Conservation (phyloP, 306 rosid species). For the Gynostemma pentaphyllum region DNA sequence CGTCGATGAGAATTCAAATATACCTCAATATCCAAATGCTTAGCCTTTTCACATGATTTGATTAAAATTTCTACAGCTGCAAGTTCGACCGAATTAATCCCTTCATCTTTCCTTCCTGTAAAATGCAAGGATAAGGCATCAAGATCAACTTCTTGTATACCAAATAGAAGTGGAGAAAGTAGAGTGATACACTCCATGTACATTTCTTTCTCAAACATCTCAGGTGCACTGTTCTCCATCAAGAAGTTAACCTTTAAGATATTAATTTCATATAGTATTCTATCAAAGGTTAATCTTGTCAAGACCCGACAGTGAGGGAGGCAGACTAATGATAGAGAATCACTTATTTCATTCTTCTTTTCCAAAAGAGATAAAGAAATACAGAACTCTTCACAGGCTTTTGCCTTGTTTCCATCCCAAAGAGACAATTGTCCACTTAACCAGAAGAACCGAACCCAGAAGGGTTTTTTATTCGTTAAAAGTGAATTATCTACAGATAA, state of each 20-base stretch:
- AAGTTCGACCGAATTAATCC: slow-evolving; percentile 51
- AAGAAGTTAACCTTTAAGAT: slow-evolving; percentile 69
- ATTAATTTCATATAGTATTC: slow-evolving; percentile 72
- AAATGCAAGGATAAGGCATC: slow-evolving; percentile 45
- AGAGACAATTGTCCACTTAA: slow-evolving; percentile 78
- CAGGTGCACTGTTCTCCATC: slow-evolving; percentile 65
- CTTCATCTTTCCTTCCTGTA: slow-evolving; percentile 45
- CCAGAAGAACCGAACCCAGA: slow-evolving; percentile 92
- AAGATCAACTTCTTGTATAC: slow-evolving; percentile 49
- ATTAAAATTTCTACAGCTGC: slow-evolving; percentile 75
- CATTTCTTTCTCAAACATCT: slow-evolving; percentile 72
- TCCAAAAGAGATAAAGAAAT: slow-evolving; percentile 58
- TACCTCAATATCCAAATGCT: slow-evolving; percentile 55
- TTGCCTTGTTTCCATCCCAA: slow-evolving; percentile 65
- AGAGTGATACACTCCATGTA: slow-evolving; percentile 51
- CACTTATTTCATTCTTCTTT: slow-evolving; percentile 25
- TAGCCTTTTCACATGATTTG: slow-evolving; percentile 74
- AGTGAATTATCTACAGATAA: slow-evolving; percentile 26
- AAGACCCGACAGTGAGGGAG: slow-evolving; percentile 67
- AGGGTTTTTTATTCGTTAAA: slow-evolving; percentile 33
- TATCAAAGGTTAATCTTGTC: slow-evolving; percentile 56
- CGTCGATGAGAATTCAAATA: slow-evolving; percentile 64
- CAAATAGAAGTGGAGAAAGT: slow-evolving; percentile 80
- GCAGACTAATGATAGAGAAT: slow-evolving; percentile 31
- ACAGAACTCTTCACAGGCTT: slow-evolving; percentile 65